phyloP scores from a whole-genome alignment of 495 filamentous ascomycete species.

The Gamarada debralockiae region DNA sequence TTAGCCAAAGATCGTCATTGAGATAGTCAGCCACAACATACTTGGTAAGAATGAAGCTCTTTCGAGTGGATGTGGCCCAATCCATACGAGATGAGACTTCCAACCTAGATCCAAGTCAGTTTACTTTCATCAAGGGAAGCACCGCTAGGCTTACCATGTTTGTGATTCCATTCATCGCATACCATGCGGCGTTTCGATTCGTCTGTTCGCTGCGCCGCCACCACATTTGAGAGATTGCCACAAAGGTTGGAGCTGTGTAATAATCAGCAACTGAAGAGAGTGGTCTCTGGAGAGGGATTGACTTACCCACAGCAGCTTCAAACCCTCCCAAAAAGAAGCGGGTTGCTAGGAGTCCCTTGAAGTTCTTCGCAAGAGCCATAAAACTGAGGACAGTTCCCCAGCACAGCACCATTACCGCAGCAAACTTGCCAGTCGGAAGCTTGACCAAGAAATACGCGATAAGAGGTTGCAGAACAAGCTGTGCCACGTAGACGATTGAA shows the following conservation, averaged over 20 bases:
- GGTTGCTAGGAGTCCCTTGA: slow-evolving; percentile 51
- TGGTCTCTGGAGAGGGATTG: slow-evolving; percentile 16
- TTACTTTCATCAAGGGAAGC: background rate
- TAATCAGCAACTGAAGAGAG: slow-evolving; percentile 10
- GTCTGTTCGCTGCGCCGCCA: slow-evolving; percentile 58
- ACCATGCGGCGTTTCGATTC: slow-evolving; percentile 54
- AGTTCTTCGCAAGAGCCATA: slow-evolving; percentile 43
- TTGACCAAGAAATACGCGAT: slow-evolving; percentile 58
- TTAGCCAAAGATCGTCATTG: too few relatives aligned
- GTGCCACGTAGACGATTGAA: slow-evolving; percentile 63
- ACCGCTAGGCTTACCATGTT: slow-evolving; percentile 36
- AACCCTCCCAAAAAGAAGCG: slow-evolving; percentile 61
- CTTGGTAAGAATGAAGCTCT: slow-evolving; percentile 17
- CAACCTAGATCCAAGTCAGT: slow-evolving; percentile 8
- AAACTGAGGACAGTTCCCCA: slow-evolving; percentile 56
- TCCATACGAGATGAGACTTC: slow-evolving; percentile 19
- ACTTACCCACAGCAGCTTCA: slow-evolving; percentile 49
- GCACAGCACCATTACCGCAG: slow-evolving; percentile 52
- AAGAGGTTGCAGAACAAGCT: slow-evolving; percentile 63
- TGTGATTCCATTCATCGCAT: slow-evolving; percentile 52
- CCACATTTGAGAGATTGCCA: slow-evolving; percentile 62
- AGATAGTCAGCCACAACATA: background rate
- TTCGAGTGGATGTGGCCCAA: slow-evolving; percentile 20
- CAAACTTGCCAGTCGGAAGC: slow-evolving; percentile 58
- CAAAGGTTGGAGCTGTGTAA: slow-evolving; percentile 52